Conservation (phyloP, 2,329 filamentous ascomycete species). For the Calonectria hawksworthii region DNA sequence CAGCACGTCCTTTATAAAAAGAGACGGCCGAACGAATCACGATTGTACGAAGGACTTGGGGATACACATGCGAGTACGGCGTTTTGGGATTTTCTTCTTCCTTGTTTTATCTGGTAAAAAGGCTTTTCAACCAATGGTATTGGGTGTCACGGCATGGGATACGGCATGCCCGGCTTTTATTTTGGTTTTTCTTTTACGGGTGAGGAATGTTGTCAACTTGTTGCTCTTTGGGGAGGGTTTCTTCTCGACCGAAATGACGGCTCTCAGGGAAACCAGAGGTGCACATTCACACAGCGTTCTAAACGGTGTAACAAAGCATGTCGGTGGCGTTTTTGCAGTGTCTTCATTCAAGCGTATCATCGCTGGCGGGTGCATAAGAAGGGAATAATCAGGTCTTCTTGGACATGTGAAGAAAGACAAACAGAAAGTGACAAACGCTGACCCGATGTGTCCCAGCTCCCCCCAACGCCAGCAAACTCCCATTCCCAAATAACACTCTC, state of each 20-base stretch:
- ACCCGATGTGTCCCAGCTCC: background rate
- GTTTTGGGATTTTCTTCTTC: background rate
- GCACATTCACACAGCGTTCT: background rate
- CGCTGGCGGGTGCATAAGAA: background rate
- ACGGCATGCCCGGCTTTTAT: background rate
- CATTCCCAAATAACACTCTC: slow-evolving; percentile 2
- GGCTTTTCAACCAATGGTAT: background rate
- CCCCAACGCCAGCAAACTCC: slow-evolving; percentile 1
- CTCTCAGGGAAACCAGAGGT: background rate
- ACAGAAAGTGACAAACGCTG: background rate
- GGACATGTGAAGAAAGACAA: background rate
- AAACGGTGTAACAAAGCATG: background rate
- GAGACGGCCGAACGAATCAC: background rate
- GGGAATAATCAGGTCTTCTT: background rate
- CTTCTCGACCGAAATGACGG: background rate
- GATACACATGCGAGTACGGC: background rate
- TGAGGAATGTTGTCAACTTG: background rate
- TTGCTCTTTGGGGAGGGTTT: background rate
- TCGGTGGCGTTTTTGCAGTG: background rate
- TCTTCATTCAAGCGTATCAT: background rate
- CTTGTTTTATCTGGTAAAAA: background rate
- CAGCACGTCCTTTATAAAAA: background rate
- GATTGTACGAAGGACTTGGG: background rate
- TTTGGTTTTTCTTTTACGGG: background rate
- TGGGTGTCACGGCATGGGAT: background rate